A percentile compares a stretch with the other conserved stretches of the same genome.
These are phyloP conservation scores for Withania somnifera DNA, from an alignment of 305 asterid species.

Conservation along the genomic window DNA sequence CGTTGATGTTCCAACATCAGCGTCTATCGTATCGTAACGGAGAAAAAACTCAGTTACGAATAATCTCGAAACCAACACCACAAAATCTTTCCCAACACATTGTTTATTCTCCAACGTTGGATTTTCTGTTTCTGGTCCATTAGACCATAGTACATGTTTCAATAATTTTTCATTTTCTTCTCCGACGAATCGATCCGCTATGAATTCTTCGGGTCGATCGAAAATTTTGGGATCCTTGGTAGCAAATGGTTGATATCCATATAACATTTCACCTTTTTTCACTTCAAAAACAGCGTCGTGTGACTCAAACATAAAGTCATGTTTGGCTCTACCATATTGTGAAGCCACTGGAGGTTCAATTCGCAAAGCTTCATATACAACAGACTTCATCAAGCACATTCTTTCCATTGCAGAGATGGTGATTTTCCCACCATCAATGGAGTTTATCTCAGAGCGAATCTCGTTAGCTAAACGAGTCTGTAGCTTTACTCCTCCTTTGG, in stretches of 20 bases:
- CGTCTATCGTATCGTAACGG: constrained; percentile 60
- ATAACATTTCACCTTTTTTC: constrained; percentile 54
- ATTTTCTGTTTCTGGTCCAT: constrained; percentile 63
- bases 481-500: constrained; percentile 43
- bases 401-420: constrained; percentile 47
- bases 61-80: constrained; percentile 53
- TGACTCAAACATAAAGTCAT: constrained; percentile 45
- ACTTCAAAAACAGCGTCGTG: constrained; percentile 53
- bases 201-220: constrained; percentile 58
- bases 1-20: constrained; percentile 51
- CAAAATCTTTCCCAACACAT: constrained; percentile 86
- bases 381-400: constrained; percentile 71
- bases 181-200: constrained; percentile 52
- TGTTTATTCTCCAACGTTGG: constrained; percentile 53
- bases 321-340: constrained; percentile 63
- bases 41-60: constrained; percentile 62
- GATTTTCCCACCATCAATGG: constrained; percentile 24
- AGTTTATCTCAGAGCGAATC: constrained; percentile 37
- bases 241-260: constrained; percentile 77
- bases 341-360: constrained; percentile 72
- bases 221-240: constrained; percentile 60
- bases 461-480: constrained; percentile 50
- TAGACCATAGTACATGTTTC: constrained; percentile 71
- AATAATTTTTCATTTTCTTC: constrained; percentile 46
- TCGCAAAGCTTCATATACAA: constrained; percentile 60